These are phyloP conservation scores for Aspergillus carbonarius DNA, from an alignment of 2,329 filamentous ascomycete species.

Conservation along the genomic window DNA sequence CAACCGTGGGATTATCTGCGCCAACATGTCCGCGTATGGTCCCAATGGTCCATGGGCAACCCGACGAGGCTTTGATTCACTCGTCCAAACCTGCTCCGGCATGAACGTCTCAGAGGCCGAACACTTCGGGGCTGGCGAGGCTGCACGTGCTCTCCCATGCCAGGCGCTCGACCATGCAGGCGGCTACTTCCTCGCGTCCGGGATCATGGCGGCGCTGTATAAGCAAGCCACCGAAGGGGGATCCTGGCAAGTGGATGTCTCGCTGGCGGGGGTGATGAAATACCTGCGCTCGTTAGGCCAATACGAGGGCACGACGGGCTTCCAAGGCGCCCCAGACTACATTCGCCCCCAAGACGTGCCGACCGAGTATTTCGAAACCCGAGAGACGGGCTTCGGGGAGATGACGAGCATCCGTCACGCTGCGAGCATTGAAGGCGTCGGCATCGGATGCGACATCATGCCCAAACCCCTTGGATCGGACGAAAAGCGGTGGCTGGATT, in stretches of 20 bases:
- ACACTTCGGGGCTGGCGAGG: conserved; percentile 41
- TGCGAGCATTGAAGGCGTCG: conserved; percentile 47
- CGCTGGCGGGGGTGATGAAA: conserved; percentile 56
- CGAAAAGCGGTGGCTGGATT: conserved; percentile 21
- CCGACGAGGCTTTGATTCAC: conserved; percentile 56
- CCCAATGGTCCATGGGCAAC: conserved; percentile 47
- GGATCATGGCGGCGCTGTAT: conserved; percentile 54
- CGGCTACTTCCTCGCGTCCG: conserved; percentile 57
- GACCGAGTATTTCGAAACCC: conserved; percentile 44
- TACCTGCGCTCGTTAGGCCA: conserved; percentile 58
- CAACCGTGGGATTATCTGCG: conserved; percentile 45
- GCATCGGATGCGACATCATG: conserved; percentile 54
- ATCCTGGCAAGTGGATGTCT: conserved; percentile 55
- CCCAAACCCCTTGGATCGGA: conserved; percentile 52
- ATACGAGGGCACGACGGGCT: conserved; percentile 46
- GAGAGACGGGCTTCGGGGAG: conserved; percentile 47
- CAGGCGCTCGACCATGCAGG: conserved; percentile 59
- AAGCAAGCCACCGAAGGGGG: conserved; percentile 47
- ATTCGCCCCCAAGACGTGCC: conserved; percentile 31
- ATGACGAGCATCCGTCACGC: conserved; percentile 52
- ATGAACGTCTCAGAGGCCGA: conserved; percentile 58
- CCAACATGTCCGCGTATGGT: conserved; percentile 56
- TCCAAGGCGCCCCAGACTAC: conserved; percentile 37
- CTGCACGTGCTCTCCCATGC: conserved; percentile 49
- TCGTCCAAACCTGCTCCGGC: conserved; percentile 57